phyloP scores from a whole-genome alignment of 306 rosid species.

The Astragalus membranaceus region DNA sequence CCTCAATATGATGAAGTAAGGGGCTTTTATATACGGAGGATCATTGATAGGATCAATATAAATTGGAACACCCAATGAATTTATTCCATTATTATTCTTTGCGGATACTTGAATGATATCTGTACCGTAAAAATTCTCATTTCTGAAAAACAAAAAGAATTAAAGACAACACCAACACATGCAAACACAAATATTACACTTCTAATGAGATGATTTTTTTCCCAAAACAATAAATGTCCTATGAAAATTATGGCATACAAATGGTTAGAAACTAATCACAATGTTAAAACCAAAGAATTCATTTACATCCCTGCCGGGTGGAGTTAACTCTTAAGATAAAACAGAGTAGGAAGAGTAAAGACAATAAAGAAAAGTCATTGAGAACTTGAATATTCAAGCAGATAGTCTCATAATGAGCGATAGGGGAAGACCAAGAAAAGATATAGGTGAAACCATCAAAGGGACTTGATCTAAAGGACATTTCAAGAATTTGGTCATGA shows the following conservation, averaged over 20 bases:
- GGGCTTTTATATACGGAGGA: constrained; percentile 65
- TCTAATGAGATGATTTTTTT: neutral
- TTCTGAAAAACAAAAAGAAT: constrained; percentile 33
- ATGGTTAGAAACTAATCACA: neutral
- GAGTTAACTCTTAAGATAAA: neutral
- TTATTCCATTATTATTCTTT: constrained; percentile 58
- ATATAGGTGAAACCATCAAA: too few species aligned
- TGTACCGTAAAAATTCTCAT: constrained; percentile 60
- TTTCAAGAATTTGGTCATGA: too few species aligned
- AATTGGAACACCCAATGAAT: constrained; percentile 53
- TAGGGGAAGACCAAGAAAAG: too few species aligned
- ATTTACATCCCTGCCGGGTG: neutral
- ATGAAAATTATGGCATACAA: neutral
- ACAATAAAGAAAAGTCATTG: too few species aligned
- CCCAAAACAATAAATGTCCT: neutral
- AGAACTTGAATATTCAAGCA: too few species aligned
- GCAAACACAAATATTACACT: neutral
- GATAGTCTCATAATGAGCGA: too few species aligned
- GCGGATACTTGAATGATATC: constrained; percentile 56
- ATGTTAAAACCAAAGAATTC: neutral
- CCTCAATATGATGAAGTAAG: constrained; percentile 53
- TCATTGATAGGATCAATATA: constrained; percentile 73
- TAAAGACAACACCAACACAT: neutral
- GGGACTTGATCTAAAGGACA: too few species aligned
- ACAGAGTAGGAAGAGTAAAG: neutral